Conservation (phyloP, 352 stramenopile genomes). For the Elongisporangium anandrum region DNA sequence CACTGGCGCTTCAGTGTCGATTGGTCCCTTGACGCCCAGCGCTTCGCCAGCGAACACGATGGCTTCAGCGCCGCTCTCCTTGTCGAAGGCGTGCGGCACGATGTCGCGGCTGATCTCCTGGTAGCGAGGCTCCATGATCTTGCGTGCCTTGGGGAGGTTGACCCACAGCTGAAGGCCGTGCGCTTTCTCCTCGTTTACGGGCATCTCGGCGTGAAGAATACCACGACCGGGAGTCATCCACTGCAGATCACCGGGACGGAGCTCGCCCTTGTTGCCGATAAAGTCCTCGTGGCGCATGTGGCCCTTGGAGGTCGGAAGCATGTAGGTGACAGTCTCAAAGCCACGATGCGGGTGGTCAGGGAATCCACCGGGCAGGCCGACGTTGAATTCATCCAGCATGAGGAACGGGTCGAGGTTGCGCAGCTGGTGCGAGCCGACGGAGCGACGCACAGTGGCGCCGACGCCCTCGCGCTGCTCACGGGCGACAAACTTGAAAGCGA, state of each 20-base stretch:
- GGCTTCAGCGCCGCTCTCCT: constrained; percentile 31
- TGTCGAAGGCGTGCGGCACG: constrained; percentile 32
- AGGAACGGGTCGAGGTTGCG: constrained; percentile 50
- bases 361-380: constrained; percentile 73
- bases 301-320: constrained; percentile 66
- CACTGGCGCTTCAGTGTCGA: constrained; percentile 38
- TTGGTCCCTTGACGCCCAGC: constrained; percentile 33
- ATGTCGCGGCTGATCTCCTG: constrained; percentile 41
- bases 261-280: constrained; percentile 44
- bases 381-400: constrained; percentile 56
- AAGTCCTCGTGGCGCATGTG: constrained; percentile 88
- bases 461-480: constrained; percentile 48
- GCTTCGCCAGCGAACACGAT: constrained; percentile 52
- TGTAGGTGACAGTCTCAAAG: constrained; percentile 92
- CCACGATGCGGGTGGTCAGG: constrained; percentile 88
- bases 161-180: constrained; percentile 53
- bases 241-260: constrained; percentile 44
- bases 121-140: constrained; percentile 47
- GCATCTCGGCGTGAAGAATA: constrained; percentile 56
- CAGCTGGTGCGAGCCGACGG: constrained; percentile 43
- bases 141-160: constrained; percentile 36
- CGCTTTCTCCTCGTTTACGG: constrained; percentile 20
- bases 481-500: constrained; percentile 52
- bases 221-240: constrained; percentile 54
- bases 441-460: constrained; percentile 50